These are phyloP conservation scores for Amanita molliuscula DNA, from an alignment of 768 basidiomycete species.

Conservation along the genomic window DNA sequence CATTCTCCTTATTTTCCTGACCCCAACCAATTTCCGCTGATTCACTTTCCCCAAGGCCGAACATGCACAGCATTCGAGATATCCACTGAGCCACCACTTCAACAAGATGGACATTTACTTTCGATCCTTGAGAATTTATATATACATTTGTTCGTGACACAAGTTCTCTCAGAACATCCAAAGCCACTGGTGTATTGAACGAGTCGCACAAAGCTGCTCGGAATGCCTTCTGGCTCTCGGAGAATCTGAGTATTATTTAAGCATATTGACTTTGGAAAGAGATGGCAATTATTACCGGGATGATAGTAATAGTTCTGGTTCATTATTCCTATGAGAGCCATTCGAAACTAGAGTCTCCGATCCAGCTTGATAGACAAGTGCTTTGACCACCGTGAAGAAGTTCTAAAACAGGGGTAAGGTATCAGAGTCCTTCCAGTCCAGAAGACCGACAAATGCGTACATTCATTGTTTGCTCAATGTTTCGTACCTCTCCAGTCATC, in stretches of 20 bases:
- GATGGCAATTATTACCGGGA: slow-evolving; percentile 34
- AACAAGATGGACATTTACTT: slow-evolving; percentile 52
- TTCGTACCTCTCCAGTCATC: slow-evolving; percentile 84
- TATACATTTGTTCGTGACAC: slow-evolving; percentile 85
- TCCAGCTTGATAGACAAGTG: slow-evolving; percentile 51
- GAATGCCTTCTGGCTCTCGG: slow-evolving; percentile 68
- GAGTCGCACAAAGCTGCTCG: slow-evolving; percentile 37
- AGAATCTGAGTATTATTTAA: slow-evolving; percentile 38
- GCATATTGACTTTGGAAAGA: neutral
- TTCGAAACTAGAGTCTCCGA: slow-evolving; percentile 40
- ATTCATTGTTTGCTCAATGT: slow-evolving; percentile 75
- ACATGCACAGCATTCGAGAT: slow-evolving; percentile 64
- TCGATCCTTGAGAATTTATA: slow-evolving; percentile 54
- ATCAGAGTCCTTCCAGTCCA: neutral
- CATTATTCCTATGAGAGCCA: slow-evolving; percentile 55
- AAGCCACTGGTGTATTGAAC: slow-evolving; percentile 86
- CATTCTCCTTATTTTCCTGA: slow-evolving; percentile 37
- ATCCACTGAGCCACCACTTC: slow-evolving; percentile 43
- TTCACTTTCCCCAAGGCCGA: slow-evolving; percentile 69
- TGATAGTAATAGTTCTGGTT: slow-evolving; percentile 57
- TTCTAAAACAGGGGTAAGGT: slow-evolving; percentile 47
- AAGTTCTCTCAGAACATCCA: slow-evolving; percentile 68
- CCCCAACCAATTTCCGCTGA: slow-evolving; percentile 80
- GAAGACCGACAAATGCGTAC: slow-evolving; percentile 33
- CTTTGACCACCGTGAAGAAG: slow-evolving; percentile 85